Conservation (phyloP, 108 stramenopile species). For the Conticribra guillardii region DNA sequence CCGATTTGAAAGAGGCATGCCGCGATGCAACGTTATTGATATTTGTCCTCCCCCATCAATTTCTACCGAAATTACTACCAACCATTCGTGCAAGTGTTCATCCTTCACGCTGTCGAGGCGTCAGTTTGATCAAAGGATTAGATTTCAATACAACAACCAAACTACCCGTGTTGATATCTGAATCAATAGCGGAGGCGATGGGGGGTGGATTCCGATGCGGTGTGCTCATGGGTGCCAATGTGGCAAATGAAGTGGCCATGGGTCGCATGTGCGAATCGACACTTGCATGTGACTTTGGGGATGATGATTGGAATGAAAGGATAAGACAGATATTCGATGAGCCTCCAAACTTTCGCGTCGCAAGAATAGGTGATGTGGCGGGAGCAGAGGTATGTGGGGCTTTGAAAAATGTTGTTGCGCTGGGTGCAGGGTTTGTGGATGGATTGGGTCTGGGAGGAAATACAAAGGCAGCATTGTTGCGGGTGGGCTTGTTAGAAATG, state of each 20-base stretch:
- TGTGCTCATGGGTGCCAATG: conserved; percentile 99
- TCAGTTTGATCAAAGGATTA: conserved; percentile 86
- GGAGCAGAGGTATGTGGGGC: conserved; percentile 97
- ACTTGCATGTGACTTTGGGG: conserved; percentile 85
- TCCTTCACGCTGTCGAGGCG: conserved; percentile 73
- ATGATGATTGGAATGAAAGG: conserved; percentile 60
- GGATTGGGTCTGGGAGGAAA: conserved; percentile 90
- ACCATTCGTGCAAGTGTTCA: conserved; percentile 69
- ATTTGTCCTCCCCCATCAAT: conserved; percentile 97
- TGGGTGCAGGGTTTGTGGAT: conserved; percentile 97
- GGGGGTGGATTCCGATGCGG: conserved; percentile 70
- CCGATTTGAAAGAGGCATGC: conserved; percentile 87
- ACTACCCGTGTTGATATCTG: conserved; percentile 74
- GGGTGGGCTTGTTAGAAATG: conserved; percentile 90
- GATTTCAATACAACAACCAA: conserved; percentile 75
- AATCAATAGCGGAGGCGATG: conserved; percentile 79
- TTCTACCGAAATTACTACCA: conserved; percentile 77
- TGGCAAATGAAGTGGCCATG: conserved; percentile 92
- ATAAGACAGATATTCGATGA: conserved; percentile 85
- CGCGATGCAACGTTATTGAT: conserved; percentile 86
- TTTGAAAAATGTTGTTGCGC: conserved; percentile 95
- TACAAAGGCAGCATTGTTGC: conserved; percentile 96
- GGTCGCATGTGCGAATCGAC: conserved; percentile 97
- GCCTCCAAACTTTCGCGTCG: conserved; percentile 82
- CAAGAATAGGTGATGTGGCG: conserved; percentile 84